These are phyloP conservation scores for Gyrodon lividus DNA, from an alignment of 768 basidiomycete genomes.

Conservation along the genomic window DNA sequence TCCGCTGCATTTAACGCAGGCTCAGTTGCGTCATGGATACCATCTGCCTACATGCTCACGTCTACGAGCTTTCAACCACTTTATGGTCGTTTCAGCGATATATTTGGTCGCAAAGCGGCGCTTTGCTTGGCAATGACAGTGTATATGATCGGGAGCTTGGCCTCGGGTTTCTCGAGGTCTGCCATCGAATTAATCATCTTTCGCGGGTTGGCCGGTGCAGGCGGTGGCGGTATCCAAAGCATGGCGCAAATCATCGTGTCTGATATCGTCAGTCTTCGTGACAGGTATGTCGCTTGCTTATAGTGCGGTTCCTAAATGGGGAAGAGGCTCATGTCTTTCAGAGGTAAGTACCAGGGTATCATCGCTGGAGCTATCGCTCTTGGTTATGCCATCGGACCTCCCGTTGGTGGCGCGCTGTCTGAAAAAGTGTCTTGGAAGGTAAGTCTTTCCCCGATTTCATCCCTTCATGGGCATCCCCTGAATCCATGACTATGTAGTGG, in stretches of 20 bases:
- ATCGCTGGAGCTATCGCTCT: slow-evolving; percentile 54
- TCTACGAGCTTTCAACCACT: slow-evolving; percentile 42
- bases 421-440: slow-evolving; percentile 65
- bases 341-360: slow-evolving; percentile 78
- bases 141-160: slow-evolving; percentile 64
- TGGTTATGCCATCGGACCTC: slow-evolving; percentile 65
- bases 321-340: slow-evolving; percentile 18
- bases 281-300: slow-evolving; percentile 41
- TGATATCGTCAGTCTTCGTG: slow-evolving; percentile 69
- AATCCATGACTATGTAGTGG: slow-evolving; percentile 43
- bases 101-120: slow-evolving; percentile 63
- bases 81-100: slow-evolving; percentile 64
- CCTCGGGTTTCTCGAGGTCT: slow-evolving; percentile 62
- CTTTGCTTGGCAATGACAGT: slow-evolving; percentile 57
- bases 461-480: neutral
- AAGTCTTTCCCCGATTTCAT: slow-evolving; percentile 18
- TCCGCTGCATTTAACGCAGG: slow-evolving; percentile 59
- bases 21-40: slow-evolving; percentile 57
- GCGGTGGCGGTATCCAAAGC: slow-evolving; percentile 70
- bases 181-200: slow-evolving; percentile 70
- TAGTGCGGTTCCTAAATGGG: neutral
- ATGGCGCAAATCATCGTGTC: slow-evolving; percentile 71
- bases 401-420: slow-evolving; percentile 64
- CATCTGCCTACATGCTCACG: slow-evolving; percentile 68
- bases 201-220: slow-evolving; percentile 65